Percentiles rank a stretch among this genome's conserved stretches.
Evolutionary conservation across 768 basidiomycete genomes (phyloP).

Genomic region (Phallus indusiatus): DNA sequence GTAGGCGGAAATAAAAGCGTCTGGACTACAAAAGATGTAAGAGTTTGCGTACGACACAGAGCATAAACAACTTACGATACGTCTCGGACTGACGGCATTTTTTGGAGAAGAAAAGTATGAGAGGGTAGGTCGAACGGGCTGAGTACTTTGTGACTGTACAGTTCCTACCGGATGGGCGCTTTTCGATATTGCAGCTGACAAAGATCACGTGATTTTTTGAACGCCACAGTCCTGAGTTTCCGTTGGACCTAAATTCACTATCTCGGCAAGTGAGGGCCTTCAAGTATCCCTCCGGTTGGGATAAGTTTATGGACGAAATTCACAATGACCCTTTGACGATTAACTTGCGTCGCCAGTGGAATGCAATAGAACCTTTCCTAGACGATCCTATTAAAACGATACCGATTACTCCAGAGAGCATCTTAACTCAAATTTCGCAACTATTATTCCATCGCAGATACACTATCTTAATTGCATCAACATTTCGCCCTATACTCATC

Average conservation of each 20-base stretch:
- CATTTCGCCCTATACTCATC: constrained; percentile 68
- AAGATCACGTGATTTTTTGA: background rate
- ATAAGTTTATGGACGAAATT: background rate
- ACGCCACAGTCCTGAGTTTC: too few species aligned
- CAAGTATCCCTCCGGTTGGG: background rate
- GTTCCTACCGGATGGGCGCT: background rate
- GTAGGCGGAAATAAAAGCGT: constrained; percentile 90
- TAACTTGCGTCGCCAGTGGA: constrained; percentile 2
- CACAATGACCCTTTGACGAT: background rate
- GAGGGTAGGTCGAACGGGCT: background rate
- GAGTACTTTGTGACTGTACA: background rate
- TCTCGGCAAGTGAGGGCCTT: background rate
- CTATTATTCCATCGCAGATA: constrained; percentile 53
- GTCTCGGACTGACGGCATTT: constrained; percentile 39
- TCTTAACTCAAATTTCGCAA: constrained; percentile 49
- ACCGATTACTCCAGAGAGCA: constrained; percentile 25
- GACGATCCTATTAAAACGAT: background rate
- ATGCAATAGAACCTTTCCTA: background rate
- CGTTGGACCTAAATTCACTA: background rate
- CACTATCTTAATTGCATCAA: constrained; percentile 49
- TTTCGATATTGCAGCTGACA: background rate
- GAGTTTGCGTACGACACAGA: background rate
- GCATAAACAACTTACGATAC: constrained; percentile 26
- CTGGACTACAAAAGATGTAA: constrained; percentile 49
- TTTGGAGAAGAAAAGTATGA: constrained; percentile 8